Evolutionary conservation across 2,329 filamentous ascomycete species (phyloP).

Genomic region (Ilyonectria sp.): DNA sequence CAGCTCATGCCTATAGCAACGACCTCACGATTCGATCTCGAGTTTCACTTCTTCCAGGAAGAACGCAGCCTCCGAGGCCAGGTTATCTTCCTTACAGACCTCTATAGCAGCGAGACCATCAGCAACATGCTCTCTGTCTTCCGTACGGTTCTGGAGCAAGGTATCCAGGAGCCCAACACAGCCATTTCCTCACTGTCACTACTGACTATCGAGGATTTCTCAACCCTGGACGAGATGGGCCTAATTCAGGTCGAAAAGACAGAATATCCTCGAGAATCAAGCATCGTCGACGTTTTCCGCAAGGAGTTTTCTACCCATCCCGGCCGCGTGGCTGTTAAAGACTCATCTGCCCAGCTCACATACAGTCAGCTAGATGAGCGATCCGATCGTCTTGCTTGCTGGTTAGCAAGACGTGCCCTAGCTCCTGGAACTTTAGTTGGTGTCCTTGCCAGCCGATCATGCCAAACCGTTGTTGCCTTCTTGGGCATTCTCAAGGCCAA

Average conservation of each 20-base stretch:
- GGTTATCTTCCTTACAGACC: constrained; percentile 34
- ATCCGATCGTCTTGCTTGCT: constrained; percentile 31
- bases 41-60: constrained; percentile 43
- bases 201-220: constrained; percentile 2
- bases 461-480: constrained; percentile 29
- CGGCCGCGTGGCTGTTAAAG: constrained; percentile 36
- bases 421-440: constrained; percentile 25
- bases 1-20: constrained; percentile 6
- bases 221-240: constrained; percentile 32
- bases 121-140: constrained; percentile 37
- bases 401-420: neutral
- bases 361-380: constrained; percentile 38
- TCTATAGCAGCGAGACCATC: constrained; percentile 38
- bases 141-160: constrained; percentile 28
- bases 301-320: constrained; percentile 34
- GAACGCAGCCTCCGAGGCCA: constrained; percentile 4
- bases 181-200: constrained; percentile 24
- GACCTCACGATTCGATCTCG: constrained; percentile 40
- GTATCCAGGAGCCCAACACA: constrained; percentile 25
- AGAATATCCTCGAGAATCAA: constrained; percentile 39
- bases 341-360: constrained; percentile 33
- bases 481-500: constrained; percentile 39
- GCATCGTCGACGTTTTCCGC: constrained; percentile 45
- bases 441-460: constrained; percentile 28
- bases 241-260: constrained; percentile 32